Conservation (phyloP, 176 grass and related monocot species). For the Microstegium vimineum region DNA sequence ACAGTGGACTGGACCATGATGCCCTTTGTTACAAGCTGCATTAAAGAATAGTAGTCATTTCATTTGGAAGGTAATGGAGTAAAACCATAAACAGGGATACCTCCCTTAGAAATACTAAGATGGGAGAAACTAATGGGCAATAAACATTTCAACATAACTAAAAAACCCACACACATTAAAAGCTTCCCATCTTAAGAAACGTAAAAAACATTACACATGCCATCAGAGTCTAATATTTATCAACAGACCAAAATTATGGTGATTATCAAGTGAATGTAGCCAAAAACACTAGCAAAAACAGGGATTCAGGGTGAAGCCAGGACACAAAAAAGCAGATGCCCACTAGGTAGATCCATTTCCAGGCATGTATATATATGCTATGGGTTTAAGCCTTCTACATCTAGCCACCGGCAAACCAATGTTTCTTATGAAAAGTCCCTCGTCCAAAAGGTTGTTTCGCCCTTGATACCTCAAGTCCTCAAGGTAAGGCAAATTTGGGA, state of each 20-base stretch:
- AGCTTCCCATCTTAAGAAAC: background rate
- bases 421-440: background rate
- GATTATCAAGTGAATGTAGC: background rate
- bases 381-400: background rate
- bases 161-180: background rate
- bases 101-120: background rate
- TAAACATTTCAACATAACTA: background rate
- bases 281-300: background rate
- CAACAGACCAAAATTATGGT: background rate
- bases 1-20: slow-evolving; percentile 95
- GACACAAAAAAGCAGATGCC: background rate
- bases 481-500: background rate
- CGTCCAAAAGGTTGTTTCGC: background rate
- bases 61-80: background rate
- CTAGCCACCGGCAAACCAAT: background rate
- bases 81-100: background rate
- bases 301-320: background rate
- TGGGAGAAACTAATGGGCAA: background rate
- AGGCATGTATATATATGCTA: background rate
- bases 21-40: slow-evolving; percentile 93
- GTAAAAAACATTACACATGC: background rate
- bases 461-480: background rate
- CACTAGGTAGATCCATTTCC: background rate
- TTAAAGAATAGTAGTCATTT: background rate
- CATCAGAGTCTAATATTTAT: background rate